phyloP scores from a whole-genome alignment of 192 early-diverging fungal species.

The Physocladia obscura region DNA sequence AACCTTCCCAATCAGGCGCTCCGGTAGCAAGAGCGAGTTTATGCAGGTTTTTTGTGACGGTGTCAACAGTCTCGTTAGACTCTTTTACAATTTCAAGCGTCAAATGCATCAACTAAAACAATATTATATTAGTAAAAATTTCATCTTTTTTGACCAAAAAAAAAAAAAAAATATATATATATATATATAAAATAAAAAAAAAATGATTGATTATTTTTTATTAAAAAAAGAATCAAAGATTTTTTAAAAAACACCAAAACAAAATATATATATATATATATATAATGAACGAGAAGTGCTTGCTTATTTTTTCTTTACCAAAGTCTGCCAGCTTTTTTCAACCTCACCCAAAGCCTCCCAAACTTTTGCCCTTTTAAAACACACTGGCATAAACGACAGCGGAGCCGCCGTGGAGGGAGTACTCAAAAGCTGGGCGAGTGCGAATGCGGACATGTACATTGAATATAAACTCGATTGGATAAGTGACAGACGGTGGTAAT shows the following conservation, averaged over 20 bases:
- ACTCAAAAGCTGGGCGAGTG: background rate
- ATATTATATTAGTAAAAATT: background rate
- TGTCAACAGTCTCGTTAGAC: constrained; percentile 18
- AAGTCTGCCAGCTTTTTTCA: constrained; percentile 16
- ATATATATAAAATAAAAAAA: background rate
- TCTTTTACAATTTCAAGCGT: constrained; percentile 39
- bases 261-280: background rate
- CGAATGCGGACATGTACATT: constrained; percentile 6
- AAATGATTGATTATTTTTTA: background rate
- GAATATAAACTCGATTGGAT: constrained; percentile 12
- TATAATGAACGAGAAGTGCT: background rate
- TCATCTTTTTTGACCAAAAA: background rate
- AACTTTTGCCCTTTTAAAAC: constrained; percentile 9
- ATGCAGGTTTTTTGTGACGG: constrained; percentile 37
- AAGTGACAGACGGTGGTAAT: background rate
- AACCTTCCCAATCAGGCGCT: constrained; percentile 49
- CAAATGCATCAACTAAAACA: constrained; percentile 41
- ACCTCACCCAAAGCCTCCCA: constrained; percentile 16
- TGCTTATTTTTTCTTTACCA: constrained; percentile 16
- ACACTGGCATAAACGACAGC: background rate
- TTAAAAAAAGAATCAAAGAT: background rate
- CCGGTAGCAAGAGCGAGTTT: constrained; percentile 58
- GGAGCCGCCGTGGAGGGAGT: background rate
- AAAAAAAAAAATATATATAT: too few species aligned
- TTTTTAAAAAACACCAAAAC: background rate